These are phyloP conservation scores for Mycena rebaudengoi DNA, from an alignment of 768 basidiomycete genomes.

Conservation along the genomic window DNA sequence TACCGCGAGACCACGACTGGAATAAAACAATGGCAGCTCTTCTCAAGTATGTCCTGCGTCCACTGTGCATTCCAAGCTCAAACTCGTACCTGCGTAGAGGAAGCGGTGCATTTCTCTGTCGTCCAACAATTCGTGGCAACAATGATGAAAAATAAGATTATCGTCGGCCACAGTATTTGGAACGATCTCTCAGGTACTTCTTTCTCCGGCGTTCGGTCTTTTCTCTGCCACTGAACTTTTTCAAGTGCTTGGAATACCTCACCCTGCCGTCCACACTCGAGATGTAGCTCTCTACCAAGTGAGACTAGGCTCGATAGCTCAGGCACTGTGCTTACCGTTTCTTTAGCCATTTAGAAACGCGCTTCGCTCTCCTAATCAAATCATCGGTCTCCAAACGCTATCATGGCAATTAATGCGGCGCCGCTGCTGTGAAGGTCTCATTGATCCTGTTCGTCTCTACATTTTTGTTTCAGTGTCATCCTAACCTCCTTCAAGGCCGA, in stretches of 20 bases:
- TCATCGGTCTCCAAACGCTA: conserved; percentile 79
- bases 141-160: conserved; percentile 71
- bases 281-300: conserved; percentile 82
- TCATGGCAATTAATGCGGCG: conserved; percentile 86
- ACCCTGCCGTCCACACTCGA: conserved; percentile 78
- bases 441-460: conserved; percentile 69
- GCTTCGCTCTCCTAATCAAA: conserved; percentile 69
- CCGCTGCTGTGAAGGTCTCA: conserved; percentile 75
- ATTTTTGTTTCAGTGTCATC: conserved; percentile 4
- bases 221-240: conserved; percentile 15
- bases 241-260: conserved; percentile 81
- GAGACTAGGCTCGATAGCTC: not conserved
- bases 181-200: conserved; percentile 77
- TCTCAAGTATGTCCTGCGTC: conserved; percentile 40
- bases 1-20: conserved; percentile 60
- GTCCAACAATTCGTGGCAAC: conserved; percentile 74
- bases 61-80: not conserved
- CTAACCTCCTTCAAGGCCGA: conserved; percentile 62
- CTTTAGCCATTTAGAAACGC: conserved; percentile 76
- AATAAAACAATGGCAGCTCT: conserved; percentile 52
- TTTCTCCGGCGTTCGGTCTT: conserved; percentile 19
- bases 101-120: conserved; percentile 63
- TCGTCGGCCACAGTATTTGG: conserved; percentile 85
- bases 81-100: conserved; percentile 41
- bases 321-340: conserved; percentile 5